Conservation (phyloP, 768 basidiomycete species). For the Clavaria fumosa region DNA sequence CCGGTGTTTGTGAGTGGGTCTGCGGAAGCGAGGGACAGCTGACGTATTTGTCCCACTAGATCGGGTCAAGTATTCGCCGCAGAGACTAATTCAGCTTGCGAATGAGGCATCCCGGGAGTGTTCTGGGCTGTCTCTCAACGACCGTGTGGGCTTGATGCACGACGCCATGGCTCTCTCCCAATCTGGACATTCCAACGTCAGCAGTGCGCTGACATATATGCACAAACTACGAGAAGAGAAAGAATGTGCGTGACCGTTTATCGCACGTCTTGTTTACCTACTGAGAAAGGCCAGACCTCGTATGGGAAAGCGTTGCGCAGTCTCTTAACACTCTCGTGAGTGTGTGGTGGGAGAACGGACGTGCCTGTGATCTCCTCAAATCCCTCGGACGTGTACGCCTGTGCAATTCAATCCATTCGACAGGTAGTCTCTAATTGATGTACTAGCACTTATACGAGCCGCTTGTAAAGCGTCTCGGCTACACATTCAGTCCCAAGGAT, state of each 20-base stretch:
- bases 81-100: slow-evolving; percentile 65
- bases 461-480: slow-evolving; percentile 65
- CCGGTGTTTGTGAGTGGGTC: slow-evolving; percentile 78
- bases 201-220: slow-evolving; percentile 61
- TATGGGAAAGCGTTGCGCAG: slow-evolving; percentile 58
- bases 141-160: slow-evolving; percentile 78
- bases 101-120: slow-evolving; percentile 55
- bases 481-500: slow-evolving; percentile 53
- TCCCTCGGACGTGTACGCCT: slow-evolving; percentile 41
- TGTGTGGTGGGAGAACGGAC: slow-evolving; percentile 75
- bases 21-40: no score
- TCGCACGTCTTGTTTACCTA: no score
- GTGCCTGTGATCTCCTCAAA: slow-evolving; percentile 36
- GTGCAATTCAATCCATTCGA: background rate
- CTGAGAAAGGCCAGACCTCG: no score
- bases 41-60: slow-evolving; percentile 29
- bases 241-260: slow-evolving; percentile 67
- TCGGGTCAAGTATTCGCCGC: slow-evolving; percentile 75
- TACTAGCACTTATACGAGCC: slow-evolving; percentile 54
- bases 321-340: slow-evolving; percentile 38
- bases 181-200: slow-evolving; percentile 65
- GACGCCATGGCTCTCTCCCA: slow-evolving; percentile 71
- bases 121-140: slow-evolving; percentile 61
- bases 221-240: slow-evolving; percentile 55
- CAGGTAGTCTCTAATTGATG: no score